Conservation (phyloP, 148 eudicot species). For the Agrostemma githago region DNA sequence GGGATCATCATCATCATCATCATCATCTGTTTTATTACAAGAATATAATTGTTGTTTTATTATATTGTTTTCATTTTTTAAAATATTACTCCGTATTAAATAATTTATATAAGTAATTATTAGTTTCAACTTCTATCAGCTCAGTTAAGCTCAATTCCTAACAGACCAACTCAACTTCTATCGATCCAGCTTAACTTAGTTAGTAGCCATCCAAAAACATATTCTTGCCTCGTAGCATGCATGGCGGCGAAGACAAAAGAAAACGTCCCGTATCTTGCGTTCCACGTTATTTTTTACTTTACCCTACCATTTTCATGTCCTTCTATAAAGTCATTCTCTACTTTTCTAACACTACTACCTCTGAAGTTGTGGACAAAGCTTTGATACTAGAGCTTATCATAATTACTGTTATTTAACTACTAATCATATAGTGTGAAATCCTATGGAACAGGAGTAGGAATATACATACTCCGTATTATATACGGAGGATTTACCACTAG, state of each 20-base stretch:
- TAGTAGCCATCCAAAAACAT: background rate
- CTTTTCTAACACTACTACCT: background rate
- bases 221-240: slow-evolving; percentile 42
- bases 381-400: slow-evolving; percentile 19
- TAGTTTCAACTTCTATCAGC: too few relatives aligned
- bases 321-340: background rate
- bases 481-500: background rate
- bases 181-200: too few relatives aligned
- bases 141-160: too few relatives aligned
- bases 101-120: too few relatives aligned
- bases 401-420: background rate
- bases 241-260: slow-evolving; percentile 51
- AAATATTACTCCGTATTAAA: too few relatives aligned
- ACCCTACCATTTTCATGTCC: slow-evolving; percentile 27
- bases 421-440: background rate
- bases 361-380: slow-evolving; percentile 2
- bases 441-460: background rate
- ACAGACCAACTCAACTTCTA: too few relatives aligned
- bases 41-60: too few relatives aligned
- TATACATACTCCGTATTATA: background rate
- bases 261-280: slow-evolving; percentile 42
- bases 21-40: too few relatives aligned
- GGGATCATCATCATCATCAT: too few relatives aligned
- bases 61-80: too few relatives aligned
- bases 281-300: slow-evolving; percentile 43